Percentiles rank a stretch among this genome's conserved stretches.
Conservation (phyloP, 2,329 filamentous ascomycete genomes). For the Xylariaceae sp. region DNA sequence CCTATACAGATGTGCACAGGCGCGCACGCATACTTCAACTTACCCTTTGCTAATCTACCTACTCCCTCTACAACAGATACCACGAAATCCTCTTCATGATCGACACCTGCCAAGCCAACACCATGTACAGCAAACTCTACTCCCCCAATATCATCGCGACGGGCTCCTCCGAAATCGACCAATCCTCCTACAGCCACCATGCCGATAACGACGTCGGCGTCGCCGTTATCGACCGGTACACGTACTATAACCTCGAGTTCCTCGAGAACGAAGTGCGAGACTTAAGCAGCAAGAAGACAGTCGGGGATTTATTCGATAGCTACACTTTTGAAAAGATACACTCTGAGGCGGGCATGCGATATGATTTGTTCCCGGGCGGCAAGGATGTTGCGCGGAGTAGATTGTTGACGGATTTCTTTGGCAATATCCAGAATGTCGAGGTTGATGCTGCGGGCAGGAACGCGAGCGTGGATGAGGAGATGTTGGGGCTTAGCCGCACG, state of each 20-base stretch:
- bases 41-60: neutral
- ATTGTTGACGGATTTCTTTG: constrained; percentile 93
- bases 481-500: constrained; percentile 69
- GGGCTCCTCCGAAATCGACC: constrained; percentile 91
- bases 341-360: constrained; percentile 83
- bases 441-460: constrained; percentile 65
- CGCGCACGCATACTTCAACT: constrained; percentile 15
- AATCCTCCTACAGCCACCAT: constrained; percentile 96
- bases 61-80: constrained; percentile 52
- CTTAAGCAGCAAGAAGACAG: constrained; percentile 78
- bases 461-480: constrained; percentile 63
- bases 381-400: constrained; percentile 72
- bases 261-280: constrained; percentile 86
- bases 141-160: constrained; percentile 97
- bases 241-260: constrained; percentile 97
- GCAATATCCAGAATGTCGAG: constrained; percentile 96
- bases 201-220: constrained; percentile 97
- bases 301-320: constrained; percentile 93
- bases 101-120: constrained; percentile 98
- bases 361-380: constrained; percentile 89
- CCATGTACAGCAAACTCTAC: constrained; percentile 98
- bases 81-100: constrained; percentile 99
- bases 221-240: constrained; percentile 96
- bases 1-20: too few species aligned
- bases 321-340: constrained; percentile 96